Evolutionary conservation across 2,329 filamentous ascomycete species (phyloP), one percentile per base, ranked within the genome.

Genomic region (Magnaporthiopsis rhizophila): DNA sequence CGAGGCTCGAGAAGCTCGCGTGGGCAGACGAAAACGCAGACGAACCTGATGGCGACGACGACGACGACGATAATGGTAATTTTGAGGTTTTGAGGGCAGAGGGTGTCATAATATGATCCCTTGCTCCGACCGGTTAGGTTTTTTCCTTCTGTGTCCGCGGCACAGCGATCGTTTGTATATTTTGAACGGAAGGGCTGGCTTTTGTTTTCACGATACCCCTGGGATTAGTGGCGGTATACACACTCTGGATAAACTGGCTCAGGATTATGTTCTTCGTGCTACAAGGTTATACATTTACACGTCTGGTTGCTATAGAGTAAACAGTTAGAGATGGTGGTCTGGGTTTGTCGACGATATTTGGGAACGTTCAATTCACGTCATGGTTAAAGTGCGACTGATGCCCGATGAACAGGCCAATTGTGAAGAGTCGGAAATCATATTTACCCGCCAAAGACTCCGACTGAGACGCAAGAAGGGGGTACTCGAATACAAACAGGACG

Each of bases 1-100:
- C 77, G 66, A 74, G 77, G 38, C 68, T 86, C 58, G 74, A 71
- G 62, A 71, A 71, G 66, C 74, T 83, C 67, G 76, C 77, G 57
- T 69, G 72, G 21, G 74, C 76, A 61, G 75, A 75, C 38, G 69
- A 69, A 2, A 64, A 69, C 28, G 69, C 65, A 13, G 68, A 70
- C 30, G 69, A 67, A 13, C 65, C 65, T 18, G 63, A 64, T n/a
- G 63, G 57, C 24, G 58, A 58, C 1, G 63, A 53, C 21, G 66
- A 60, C 21, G 66, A 58, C 45, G 66, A 60, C 32, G 38, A 21
- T 21, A n/a, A 4, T 24, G 21, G 18, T 24, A 21, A 53, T 53
- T 24, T 21, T 11, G 62, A 28, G 3, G 53, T 21, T 5, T 21
- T 7, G 21, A 58, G 61, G 38, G 56, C 53, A 8, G 59, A 63